Percentiles rank a stretch among this genome's conserved stretches.
phyloP scores from a whole-genome alignment of 140 eudicot species.

The Cichorium intybus region DNA sequence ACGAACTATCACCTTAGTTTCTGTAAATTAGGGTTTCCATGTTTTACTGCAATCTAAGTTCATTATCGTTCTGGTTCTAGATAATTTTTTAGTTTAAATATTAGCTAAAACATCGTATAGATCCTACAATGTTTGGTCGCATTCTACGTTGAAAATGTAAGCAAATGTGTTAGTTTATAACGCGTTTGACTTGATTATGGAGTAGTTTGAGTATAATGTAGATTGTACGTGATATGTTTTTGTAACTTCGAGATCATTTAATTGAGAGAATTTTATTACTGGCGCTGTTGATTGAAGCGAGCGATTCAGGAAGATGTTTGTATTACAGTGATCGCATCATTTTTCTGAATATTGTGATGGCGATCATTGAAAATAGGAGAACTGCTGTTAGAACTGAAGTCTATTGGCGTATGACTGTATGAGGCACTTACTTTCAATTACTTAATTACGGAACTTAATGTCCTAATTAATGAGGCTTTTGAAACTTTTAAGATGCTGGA shows the following conservation, averaged over 20 bases:
- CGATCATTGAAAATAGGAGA: background rate
- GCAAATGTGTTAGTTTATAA: background rate
- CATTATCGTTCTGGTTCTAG: background rate
- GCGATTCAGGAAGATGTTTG: background rate
- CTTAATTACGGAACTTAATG: background rate
- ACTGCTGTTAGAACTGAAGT: background rate
- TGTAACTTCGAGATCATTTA: conserved; percentile 13
- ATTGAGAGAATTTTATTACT: background rate
- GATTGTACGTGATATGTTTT: background rate
- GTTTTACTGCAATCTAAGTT: background rate
- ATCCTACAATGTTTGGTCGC: conserved; percentile 1
- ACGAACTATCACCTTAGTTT: background rate
- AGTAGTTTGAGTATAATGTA: conserved; percentile 3
- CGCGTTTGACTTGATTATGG: conserved; percentile 2
- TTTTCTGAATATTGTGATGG: background rate
- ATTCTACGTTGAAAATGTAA: background rate
- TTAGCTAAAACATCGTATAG: background rate
- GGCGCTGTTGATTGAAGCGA: background rate
- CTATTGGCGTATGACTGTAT: background rate
- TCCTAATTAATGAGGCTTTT: background rate
- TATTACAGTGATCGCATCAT: background rate
- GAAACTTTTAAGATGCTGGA: background rate
- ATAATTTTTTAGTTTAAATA: background rate
- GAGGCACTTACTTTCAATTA: background rate
- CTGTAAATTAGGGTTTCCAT: background rate